Evolutionary conservation across 164 flowering plant species (phyloP), one percentile per base, ranked within the genome.

Genomic region (Chimonanthus praecox): DNA sequence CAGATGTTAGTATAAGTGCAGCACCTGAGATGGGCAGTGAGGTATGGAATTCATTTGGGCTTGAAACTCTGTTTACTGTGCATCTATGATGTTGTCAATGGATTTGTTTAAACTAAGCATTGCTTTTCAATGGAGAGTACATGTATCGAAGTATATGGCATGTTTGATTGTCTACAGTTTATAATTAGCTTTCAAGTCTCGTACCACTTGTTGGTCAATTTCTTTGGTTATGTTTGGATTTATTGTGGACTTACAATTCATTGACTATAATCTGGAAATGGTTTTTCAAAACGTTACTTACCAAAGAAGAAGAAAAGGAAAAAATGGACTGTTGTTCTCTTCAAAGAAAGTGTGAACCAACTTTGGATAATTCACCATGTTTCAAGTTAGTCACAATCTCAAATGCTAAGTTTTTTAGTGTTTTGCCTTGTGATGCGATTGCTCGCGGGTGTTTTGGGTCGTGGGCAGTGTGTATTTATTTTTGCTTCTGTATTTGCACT

Each of bases 1-100:
- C 99, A 45, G 99, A 95, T 84, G 90, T 93, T 70, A 92, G 89
- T 68, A 90, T 95, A 10, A 88, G 88, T 89, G 82, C 91, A 0
- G 88, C 72, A 13, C 84, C 89, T 0, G 83, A 81, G 48, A 20
- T 71, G 2, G 86, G 86, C 72, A 51, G 43, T 49, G 96, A 91
- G 93, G 99, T 92, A 81, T 45, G 58, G 8, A 3, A 21, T 21
- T 47, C 21, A 8, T 47, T 7, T 64, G 15, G 58, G 48, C 47
- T 47, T 49, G 18, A 16, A 66, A 18, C n/a, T 45, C 45, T 6
- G 67, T 61, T 67, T 74, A 6, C 49, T 50, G 11, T 2, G 45
- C 50, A n/a, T 47, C 15, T 20, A 48, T 47, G 54, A 47, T 68
- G 43, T 68, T 7, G 11, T 16, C 45, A 3, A 54, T 13, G 60